phyloP scores from a whole-genome alignment of 2,329 filamentous ascomycete genomes.

The Pseudogymnoascus sp. region DNA sequence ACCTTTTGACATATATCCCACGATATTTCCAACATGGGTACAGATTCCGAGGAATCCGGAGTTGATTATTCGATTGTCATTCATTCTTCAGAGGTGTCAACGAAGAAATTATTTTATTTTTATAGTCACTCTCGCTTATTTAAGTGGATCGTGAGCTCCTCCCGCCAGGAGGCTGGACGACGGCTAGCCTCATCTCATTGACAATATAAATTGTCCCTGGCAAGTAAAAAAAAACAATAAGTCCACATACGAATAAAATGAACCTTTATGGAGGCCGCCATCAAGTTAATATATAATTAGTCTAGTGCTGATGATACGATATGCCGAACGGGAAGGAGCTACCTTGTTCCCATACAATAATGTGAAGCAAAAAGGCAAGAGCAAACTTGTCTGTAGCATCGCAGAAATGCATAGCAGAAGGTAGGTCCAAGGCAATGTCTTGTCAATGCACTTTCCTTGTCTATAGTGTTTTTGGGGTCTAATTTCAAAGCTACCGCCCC shows the following conservation, averaged over 20 bases:
- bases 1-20: not conserved
- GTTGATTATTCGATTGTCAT: not conserved
- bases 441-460: not conserved
- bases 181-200: not conserved
- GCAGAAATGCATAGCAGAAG: not conserved
- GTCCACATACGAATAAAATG: not conserved
- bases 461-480: not conserved
- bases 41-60: not conserved
- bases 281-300: not conserved
- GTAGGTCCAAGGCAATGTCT: not conserved
- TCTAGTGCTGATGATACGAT: not conserved
- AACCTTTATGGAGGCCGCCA: not conserved
- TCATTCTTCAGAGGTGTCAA: not conserved
- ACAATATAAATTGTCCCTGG: not conserved
- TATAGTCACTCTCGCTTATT: slow-evolving; percentile 9
- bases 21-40: not conserved
- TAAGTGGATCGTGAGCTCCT: not conserved
- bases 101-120: not conserved
- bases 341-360: not conserved
- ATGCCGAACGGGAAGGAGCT: not conserved
- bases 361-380: not conserved
- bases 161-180: not conserved
- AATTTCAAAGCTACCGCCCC: not conserved
- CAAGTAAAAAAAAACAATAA: not conserved
- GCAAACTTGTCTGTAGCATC: not conserved